Conservation (phyloP, 768 basidiomycete species). For the Suillus lakei region DNA sequence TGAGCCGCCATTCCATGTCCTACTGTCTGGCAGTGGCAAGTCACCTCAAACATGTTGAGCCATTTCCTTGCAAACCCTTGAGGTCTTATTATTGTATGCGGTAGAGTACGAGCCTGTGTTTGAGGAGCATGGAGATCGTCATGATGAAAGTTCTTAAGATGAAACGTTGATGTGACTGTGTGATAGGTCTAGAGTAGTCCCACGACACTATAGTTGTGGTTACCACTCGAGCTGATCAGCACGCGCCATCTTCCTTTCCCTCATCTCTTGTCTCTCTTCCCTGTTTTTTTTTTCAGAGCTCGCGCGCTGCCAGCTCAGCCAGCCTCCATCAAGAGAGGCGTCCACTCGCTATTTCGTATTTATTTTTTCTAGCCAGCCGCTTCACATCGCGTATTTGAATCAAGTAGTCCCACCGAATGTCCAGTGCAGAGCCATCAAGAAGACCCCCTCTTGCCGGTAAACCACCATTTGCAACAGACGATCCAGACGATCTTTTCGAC, state of each 20-base stretch:
- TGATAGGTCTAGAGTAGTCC: not conserved
- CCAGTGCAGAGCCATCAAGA: not conserved
- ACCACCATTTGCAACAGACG: slow-evolving; percentile 60
- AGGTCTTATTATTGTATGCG: not conserved
- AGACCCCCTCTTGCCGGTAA: slow-evolving; percentile 7
- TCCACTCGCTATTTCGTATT: slow-evolving; percentile 9
- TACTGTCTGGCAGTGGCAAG: not conserved
- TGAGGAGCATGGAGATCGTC: not conserved
- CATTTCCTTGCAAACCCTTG: not conserved
- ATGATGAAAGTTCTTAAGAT: not conserved
- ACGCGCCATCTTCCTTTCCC: not conserved
- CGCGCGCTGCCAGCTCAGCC: slow-evolving; percentile 4
- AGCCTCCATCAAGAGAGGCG: slow-evolving; percentile 9
- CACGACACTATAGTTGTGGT: slow-evolving; percentile 5
- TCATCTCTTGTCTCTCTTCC: not conserved
- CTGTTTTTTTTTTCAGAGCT: slow-evolving; percentile 1
- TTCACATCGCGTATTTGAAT: not conserved
- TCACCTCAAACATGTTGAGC: not conserved
- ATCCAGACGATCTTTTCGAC: slow-evolving; percentile 65
- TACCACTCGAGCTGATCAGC: not conserved
- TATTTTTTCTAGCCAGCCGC: slow-evolving; percentile 5
- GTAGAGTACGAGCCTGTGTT: not conserved
- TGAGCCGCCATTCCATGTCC: not conserved
- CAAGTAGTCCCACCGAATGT: slow-evolving; percentile 1
- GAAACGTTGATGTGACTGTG: not conserved